Conservation (phyloP, 345 rosid species). For the Sapria himalayana region DNA sequence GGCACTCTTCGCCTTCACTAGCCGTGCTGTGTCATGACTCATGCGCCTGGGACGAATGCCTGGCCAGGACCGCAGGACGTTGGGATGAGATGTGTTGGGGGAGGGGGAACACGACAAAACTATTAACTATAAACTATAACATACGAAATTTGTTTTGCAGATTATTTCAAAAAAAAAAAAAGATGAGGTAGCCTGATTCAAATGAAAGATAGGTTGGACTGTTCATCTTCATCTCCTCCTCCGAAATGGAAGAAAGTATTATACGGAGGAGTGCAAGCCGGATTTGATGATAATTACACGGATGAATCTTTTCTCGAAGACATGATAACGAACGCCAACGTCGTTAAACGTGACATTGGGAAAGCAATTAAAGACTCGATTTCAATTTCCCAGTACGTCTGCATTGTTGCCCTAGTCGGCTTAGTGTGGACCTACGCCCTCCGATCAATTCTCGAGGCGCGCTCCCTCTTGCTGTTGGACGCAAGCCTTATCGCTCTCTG, state of each 20-base stretch:
- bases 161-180: no score
- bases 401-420: slow-evolving; percentile 63
- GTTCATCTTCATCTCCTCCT: slow-evolving; percentile 11
- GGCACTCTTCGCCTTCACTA: no score
- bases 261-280: slow-evolving; percentile 90
- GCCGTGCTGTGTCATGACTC: no score
- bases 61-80: no score
- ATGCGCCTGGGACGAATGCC: no score
- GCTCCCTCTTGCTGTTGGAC: slow-evolving; percentile 54
- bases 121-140: no score
- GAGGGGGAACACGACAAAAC: no score
- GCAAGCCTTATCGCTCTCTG: slow-evolving; percentile 41
- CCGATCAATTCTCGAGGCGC: slow-evolving; percentile 34
- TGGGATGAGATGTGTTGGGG: no score
- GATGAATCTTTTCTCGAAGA: slow-evolving; percentile 69
- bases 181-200: no score
- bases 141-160: no score
- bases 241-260: slow-evolving; percentile 83
- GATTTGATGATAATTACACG: slow-evolving; percentile 74
- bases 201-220: no score
- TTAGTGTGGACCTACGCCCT: slow-evolving; percentile 77
- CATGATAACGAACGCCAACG: slow-evolving; percentile 89
- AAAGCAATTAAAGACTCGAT: slow-evolving; percentile 83
- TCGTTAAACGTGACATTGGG: slow-evolving; percentile 47
- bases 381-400: slow-evolving; percentile 61